Evolutionary conservation across 352 stramenopile species (phyloP), one percentile per base, ranked within the genome.

Genomic region (Phytophthora colocasiae): DNA sequence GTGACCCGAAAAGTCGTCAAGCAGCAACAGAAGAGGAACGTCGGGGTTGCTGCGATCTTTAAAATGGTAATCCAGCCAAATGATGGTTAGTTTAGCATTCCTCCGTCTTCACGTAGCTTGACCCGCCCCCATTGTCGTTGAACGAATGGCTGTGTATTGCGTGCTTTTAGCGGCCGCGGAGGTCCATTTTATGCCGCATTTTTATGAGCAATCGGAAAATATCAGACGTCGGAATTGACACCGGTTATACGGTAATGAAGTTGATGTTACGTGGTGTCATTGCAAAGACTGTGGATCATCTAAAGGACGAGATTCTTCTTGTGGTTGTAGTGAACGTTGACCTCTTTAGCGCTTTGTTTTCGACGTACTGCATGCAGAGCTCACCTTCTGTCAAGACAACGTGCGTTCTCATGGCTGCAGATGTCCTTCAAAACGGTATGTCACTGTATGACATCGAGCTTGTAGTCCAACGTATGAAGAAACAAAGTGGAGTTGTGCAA

Each of bases 291-390:
- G n/a, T 43, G 5, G 15, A 9, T 43, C 36, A 43, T 43, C 14
- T 43, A 19, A 43, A 43, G 2, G 38, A 43, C 6, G 14, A 43
- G 15, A 19, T 43, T 19, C 15, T 2, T 43, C 14, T 36, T 0
- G 38, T 43, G 5, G 17, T 15, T 26, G 9, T 46, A 6, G 6
- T 46, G 17, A 46, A 46, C 22, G 17, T 46, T 8, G 40, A 27
- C 36, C 15, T 82, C 26, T 76, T 71, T 43, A 75, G 67, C 43
- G 64, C 73, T 7, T 51, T 81, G 11, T 82, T 75, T 29, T 60
- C 69, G 11, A 31, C 64, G 12, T 80, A 51, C 29, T 77, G 73
- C 62, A 70, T 80, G 60, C 70, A 80, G 34, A 77, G 50, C 40
- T 48, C 70, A 4, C 63, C 39, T 0, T 77, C 66, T 27, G 19